These are phyloP conservation scores for Magnaporthales sp. DNA, from an alignment of 2,329 filamentous ascomycete species.

Conservation along the genomic window DNA sequence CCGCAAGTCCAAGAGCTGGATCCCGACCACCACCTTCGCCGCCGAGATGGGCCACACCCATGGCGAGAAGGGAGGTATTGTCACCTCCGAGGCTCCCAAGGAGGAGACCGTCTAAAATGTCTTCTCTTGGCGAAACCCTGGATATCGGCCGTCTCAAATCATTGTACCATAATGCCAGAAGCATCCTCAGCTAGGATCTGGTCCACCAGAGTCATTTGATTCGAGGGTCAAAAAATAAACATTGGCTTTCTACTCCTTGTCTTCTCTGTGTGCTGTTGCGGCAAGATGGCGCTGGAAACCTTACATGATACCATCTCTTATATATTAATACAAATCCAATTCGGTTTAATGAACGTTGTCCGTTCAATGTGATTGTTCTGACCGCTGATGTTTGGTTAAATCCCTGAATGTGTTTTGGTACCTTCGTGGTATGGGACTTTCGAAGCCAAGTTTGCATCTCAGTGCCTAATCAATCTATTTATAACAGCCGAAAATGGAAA, in stretches of 20 bases:
- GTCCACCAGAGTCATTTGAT: not conserved
- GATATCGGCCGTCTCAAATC: not conserved
- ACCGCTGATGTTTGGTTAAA: not conserved
- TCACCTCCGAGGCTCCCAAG: constrained; percentile 1
- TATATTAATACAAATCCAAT: not conserved
- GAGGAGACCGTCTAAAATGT: constrained; percentile 4
- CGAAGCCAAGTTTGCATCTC: no score
- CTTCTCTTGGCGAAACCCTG: not conserved
- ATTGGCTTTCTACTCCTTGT: not conserved
- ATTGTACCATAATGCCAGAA: no score
- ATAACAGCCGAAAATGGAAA: not conserved
- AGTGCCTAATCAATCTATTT: not conserved
- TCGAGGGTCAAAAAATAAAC: not conserved
- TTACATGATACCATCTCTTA: not conserved
- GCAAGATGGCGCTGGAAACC: not conserved
- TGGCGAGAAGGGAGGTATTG: not conserved
- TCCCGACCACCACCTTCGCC: constrained; percentile 62
- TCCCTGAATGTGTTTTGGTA: no score
- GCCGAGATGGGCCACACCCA: constrained; percentile 13
- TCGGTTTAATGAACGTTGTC: not conserved
- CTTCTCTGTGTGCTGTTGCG: not conserved
- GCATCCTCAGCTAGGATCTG: not conserved
- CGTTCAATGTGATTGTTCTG: not conserved
- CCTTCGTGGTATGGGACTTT: no score
- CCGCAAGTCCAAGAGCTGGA: constrained; percentile 69